Conservation (phyloP, 345 rosid genomes). For the Camelina neglecta region DNA sequence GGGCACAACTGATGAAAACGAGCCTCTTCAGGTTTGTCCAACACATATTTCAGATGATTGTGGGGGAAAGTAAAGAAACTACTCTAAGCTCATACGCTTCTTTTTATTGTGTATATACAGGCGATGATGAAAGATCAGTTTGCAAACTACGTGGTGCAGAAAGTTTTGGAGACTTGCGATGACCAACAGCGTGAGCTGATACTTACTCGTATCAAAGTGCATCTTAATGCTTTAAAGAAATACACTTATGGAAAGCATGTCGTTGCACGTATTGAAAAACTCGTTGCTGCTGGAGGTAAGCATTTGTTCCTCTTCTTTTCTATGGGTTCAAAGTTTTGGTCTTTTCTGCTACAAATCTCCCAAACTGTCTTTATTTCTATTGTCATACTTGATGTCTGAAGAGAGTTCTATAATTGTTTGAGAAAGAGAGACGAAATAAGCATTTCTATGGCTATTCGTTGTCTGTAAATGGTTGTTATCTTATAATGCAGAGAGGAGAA, state of each 20-base stretch:
- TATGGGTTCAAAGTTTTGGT: neutral
- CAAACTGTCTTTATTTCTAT: neutral
- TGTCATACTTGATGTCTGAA: neutral
- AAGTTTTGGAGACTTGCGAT: slow-evolving; percentile 94
- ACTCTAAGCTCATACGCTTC: neutral
- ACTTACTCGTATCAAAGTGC: slow-evolving; percentile 84
- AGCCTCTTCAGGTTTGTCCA: slow-evolving; percentile 91
- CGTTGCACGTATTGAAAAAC: slow-evolving; percentile 96
- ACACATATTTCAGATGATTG: slow-evolving; percentile 12
- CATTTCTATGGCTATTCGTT: neutral
- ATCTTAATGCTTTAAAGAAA: slow-evolving; percentile 87
- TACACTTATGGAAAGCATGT: slow-evolving; percentile 97
- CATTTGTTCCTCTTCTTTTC: slow-evolving; percentile 5
- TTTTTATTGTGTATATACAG: slow-evolving; percentile 45
- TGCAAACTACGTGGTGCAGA: slow-evolving; percentile 98
- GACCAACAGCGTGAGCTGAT: slow-evolving; percentile 87
- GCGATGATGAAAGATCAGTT: slow-evolving; percentile 99
- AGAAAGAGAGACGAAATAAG: neutral
- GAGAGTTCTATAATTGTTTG: neutral
- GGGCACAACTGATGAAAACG: slow-evolving; percentile 93
- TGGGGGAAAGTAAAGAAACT: neutral
- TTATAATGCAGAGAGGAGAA: slow-evolving; percentile 41
- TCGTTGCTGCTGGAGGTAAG: slow-evolving; percentile 95
- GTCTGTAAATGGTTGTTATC: neutral
- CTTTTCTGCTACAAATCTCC: slow-evolving; percentile 11